Percentiles rank a stretch among this genome's conserved stretches.
These are phyloP conservation scores for Magnolia changhungtana DNA, from an alignment of 164 flowering plant genomes.

Conservation along the genomic window DNA sequence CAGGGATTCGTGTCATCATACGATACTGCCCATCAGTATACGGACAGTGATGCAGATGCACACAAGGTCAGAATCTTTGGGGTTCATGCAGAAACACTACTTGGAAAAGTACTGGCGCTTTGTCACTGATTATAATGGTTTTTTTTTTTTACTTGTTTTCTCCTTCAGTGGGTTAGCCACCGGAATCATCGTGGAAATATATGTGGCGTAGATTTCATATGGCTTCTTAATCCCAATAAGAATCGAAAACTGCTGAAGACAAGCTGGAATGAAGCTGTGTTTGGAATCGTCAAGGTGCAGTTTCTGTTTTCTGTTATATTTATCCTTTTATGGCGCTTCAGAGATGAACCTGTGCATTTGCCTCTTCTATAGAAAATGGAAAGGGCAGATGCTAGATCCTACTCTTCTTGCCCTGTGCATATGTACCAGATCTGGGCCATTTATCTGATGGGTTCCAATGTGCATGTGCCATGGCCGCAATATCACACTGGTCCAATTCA, in stretches of 20 bases:
- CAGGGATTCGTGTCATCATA: constrained; percentile 96
- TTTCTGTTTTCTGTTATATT: neutral
- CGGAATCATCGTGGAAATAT: constrained; percentile 89
- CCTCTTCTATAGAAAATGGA: neutral
- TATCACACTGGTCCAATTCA: too few relatives aligned
- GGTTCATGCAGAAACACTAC: neutral
- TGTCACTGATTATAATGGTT: neutral
- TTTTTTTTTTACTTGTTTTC: constrained; percentile 1
- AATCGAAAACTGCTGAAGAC: constrained; percentile 62
- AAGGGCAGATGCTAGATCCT: too few relatives aligned
- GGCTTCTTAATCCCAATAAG: constrained; percentile 90
- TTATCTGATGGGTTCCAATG: too few relatives aligned
- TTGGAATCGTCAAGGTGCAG: constrained; percentile 83
- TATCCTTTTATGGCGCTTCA: neutral
- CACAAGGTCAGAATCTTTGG: constrained; percentile 57
- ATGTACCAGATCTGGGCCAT: too few relatives aligned
- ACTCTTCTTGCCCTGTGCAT: too few relatives aligned
- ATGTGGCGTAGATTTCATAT: constrained; percentile 97
- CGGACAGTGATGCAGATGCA: constrained; percentile 75
- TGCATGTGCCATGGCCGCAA: too few relatives aligned
- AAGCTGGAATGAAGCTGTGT: constrained; percentile 93
- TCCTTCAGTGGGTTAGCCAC: constrained; percentile 91
- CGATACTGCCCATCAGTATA: constrained; percentile 92
- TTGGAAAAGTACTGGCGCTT: neutral
- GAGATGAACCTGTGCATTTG: neutral